phyloP scores from a whole-genome alignment of 2,329 filamentous ascomycete genomes.

The Epichloe aotearoae region DNA sequence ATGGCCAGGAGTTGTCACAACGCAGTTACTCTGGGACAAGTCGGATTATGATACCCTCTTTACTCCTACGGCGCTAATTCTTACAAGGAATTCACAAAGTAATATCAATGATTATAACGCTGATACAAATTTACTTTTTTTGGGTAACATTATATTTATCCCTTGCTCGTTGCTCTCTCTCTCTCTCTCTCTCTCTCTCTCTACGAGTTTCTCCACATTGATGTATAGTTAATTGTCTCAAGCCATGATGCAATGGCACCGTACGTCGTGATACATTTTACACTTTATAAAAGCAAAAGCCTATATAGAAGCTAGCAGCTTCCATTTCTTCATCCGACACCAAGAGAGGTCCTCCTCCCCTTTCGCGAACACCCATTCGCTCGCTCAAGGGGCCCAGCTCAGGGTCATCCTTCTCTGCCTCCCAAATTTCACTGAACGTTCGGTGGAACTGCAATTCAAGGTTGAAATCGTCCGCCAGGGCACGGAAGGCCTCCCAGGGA shows the following conservation, averaged over 20 bases:
- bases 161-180: not conserved
- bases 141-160: not conserved
- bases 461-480: conserved; percentile 90
- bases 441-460: conserved; percentile 91
- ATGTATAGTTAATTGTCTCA: too few relatives aligned
- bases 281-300: conserved; percentile 95
- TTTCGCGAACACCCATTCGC: conserved; percentile 83
- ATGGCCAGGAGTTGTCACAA: conserved; percentile 12
- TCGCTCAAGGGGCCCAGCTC: conserved; percentile 76
- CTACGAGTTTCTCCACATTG: not conserved
- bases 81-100: conserved; percentile 3
- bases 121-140: not conserved
- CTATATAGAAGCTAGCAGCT: conserved; percentile 81
- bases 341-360: conserved; percentile 50
- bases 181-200: not conserved
- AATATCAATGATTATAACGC: conserved; percentile 11
- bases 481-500: conserved; percentile 94
- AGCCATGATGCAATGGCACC: too few relatives aligned
- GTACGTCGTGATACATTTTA: conserved; percentile 22
- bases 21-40: conserved; percentile 1
- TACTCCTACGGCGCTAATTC: not conserved
- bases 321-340: conserved; percentile 85
- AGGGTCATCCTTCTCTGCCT: conserved; percentile 74
- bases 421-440: conserved; percentile 82
- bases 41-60: conserved; percentile 21